Evolutionary conservation across 768 basidiomycete genomes (phyloP).

Genomic region (Suillus subaureus): DNA sequence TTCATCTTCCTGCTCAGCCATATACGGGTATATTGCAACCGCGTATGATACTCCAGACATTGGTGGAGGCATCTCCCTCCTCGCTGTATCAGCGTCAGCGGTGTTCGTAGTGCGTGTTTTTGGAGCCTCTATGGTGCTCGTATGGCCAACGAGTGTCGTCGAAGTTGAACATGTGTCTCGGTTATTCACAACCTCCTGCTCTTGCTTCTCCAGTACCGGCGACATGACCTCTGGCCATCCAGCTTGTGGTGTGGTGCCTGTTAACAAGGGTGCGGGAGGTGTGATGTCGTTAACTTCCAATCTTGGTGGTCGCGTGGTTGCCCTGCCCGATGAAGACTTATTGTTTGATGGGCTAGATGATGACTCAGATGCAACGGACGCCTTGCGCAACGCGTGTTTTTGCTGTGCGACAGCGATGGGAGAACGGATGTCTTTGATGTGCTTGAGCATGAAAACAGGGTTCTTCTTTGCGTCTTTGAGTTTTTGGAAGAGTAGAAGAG

Average conservation of each 20-base stretch:
- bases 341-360: constrained; percentile 20
- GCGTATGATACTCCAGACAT: constrained; percentile 81
- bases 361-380: constrained; percentile 45
- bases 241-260: constrained; percentile 64
- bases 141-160: constrained; percentile 34
- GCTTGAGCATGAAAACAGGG: constrained; percentile 98
- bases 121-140: constrained; percentile 31
- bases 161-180: constrained; percentile 37
- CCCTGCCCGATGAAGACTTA: constrained; percentile 32
- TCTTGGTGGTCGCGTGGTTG: constrained; percentile 60
- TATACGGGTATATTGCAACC: constrained; percentile 97
- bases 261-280: constrained; percentile 52
- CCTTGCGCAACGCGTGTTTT: constrained; percentile 90
- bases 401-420: constrained; percentile 96
- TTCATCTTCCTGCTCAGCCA: constrained; percentile 98
- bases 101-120: constrained; percentile 24
- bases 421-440: constrained; percentile 91
- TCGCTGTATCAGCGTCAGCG: constrained; percentile 36
- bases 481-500: constrained; percentile 93
- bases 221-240: constrained; percentile 79
- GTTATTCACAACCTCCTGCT: constrained; percentile 42
- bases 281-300: constrained; percentile 70
- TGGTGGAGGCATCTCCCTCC: constrained; percentile 45
- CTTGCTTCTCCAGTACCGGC: constrained; percentile 52
- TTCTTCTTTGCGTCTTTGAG: constrained; percentile 97